A percentile compares a stretch with the other conserved stretches of the same genome.
These are phyloP conservation scores for Mortierella sp. DNA, from an alignment of 371 early-diverging fungal species.

Conservation along the genomic window DNA sequence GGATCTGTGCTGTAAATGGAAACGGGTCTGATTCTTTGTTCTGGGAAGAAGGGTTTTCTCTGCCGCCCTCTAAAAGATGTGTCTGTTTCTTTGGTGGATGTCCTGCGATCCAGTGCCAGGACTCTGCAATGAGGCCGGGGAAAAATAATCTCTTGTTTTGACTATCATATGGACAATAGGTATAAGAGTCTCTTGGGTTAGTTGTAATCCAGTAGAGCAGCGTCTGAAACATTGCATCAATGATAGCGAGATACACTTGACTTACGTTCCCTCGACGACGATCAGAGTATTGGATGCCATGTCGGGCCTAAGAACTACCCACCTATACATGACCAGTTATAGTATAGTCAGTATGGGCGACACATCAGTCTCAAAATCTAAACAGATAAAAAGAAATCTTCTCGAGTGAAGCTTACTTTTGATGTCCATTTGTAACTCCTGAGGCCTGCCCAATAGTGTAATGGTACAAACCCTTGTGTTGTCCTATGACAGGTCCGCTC, in stretches of 20 bases:
- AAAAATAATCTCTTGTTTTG: slow-evolving; percentile 58
- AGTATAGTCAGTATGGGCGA: not conserved
- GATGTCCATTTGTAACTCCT: slow-evolving; percentile 62
- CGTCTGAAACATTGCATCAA: not conserved
- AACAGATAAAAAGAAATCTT: not conserved
- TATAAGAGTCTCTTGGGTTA: not conserved
- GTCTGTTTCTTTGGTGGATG: slow-evolving; percentile 44
- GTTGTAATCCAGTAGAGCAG: not conserved
- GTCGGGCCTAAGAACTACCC: slow-evolving; percentile 73
- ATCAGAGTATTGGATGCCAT: slow-evolving; percentile 58
- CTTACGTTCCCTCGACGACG: slow-evolving; percentile 71
- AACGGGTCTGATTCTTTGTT: slow-evolving; percentile 19
- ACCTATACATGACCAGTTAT: slow-evolving; percentile 48
- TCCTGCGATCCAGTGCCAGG: slow-evolving; percentile 63
- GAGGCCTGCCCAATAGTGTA: slow-evolving; percentile 84
- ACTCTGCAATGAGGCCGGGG: slow-evolving; percentile 43
- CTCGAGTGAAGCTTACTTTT: slow-evolving; percentile 55
- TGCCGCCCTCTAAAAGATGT: too few species aligned
- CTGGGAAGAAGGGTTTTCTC: not conserved
- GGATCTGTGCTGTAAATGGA: slow-evolving; percentile 58
- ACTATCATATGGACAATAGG: slow-evolving; percentile 19
- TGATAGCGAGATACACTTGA: not conserved
- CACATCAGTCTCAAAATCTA: not conserved
- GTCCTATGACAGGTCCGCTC: slow-evolving; percentile 67
- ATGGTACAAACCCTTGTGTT: slow-evolving; percentile 75